Evolutionary conservation across 352 stramenopile species (phyloP).

Genomic region (Peronospora belbahrii): DNA sequence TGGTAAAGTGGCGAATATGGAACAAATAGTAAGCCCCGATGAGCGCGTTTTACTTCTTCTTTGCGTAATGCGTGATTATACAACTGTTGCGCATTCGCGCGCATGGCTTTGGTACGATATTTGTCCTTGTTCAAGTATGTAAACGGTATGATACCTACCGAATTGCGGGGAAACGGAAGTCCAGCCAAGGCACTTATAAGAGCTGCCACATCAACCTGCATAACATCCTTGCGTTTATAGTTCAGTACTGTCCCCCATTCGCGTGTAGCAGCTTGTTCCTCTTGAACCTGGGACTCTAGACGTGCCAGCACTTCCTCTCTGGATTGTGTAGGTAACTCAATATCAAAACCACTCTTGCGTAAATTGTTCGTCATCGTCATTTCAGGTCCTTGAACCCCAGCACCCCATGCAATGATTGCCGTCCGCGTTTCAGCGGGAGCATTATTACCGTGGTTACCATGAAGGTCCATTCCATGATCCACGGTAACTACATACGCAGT

Average conservation of each 20-base stretch:
- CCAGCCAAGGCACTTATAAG: conserved; percentile 59
- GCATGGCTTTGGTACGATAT: conserved; percentile 51
- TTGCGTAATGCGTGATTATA: conserved; percentile 54
- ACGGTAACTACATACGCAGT: conserved; percentile 74
- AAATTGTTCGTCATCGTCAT: not conserved
- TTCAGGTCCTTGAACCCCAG: conserved; percentile 38
- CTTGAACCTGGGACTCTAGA: conserved; percentile 28
- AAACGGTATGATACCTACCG: conserved; percentile 68
- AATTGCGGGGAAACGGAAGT: conserved; percentile 71
- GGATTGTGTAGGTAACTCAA: conserved; percentile 66
- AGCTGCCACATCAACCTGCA: conserved; percentile 75
- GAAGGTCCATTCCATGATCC: conserved; percentile 80
- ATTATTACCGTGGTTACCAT: conserved; percentile 63
- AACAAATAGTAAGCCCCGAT: conserved; percentile 51
- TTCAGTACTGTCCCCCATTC: conserved; percentile 40
- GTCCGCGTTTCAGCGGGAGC: conserved; percentile 72
- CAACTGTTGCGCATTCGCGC: conserved; percentile 67
- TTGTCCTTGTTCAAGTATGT: conserved; percentile 43
- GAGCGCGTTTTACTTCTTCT: conserved; percentile 43
- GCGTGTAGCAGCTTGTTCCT: conserved; percentile 33
- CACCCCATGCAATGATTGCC: conserved; percentile 69
- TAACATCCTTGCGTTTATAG: conserved; percentile 62
- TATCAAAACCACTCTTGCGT: conserved; percentile 21
- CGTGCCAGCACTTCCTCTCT: conserved; percentile 38
- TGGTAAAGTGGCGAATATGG: conserved; percentile 36